A percentile compares a stretch with the other conserved stretches of the same genome.
These are phyloP conservation scores for Talaromyces sp. DNA, from an alignment of 2,329 filamentous ascomycete species.

Conservation along the genomic window DNA sequence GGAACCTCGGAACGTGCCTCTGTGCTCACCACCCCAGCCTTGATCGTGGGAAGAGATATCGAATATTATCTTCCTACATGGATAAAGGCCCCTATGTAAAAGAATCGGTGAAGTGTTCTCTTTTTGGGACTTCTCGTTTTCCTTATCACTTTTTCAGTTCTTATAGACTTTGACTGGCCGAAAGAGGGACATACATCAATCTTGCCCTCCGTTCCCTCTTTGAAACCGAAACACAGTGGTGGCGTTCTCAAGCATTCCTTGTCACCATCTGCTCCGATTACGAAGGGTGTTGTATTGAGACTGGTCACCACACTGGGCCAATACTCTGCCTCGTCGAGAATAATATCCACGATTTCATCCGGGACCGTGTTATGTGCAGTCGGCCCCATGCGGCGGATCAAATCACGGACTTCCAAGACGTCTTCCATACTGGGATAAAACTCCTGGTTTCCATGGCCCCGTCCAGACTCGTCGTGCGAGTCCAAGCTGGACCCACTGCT, in stretches of 20 bases:
- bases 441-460: constrained; percentile 1
- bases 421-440: constrained; percentile 27
- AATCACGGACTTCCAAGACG: constrained; percentile 27
- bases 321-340: constrained; percentile 32
- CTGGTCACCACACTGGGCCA: constrained; percentile 17
- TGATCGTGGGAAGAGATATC: constrained; percentile 32
- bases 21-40: constrained; percentile 23
- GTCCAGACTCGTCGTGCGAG: not conserved
- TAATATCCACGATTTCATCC: constrained; percentile 34
- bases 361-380: constrained; percentile 21
- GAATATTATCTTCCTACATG: constrained; percentile 36
- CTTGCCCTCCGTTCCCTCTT: constrained; percentile 14
- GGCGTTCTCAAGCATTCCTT: constrained; percentile 29
- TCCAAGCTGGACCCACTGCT: constrained; percentile 4
- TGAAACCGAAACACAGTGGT: constrained; percentile 30
- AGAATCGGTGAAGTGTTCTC: constrained; percentile 14
- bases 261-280: constrained; percentile 28
- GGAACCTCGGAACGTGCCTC: constrained; percentile 24
- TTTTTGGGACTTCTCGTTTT: not conserved
- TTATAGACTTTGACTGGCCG: not conserved
- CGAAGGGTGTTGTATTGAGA: constrained; percentile 16
- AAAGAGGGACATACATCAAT: not conserved
- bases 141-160: not conserved
- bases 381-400: constrained; percentile 25
- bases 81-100: constrained; percentile 29